Evolutionary conservation across 2,329 filamentous ascomycete species (phyloP), one percentile per base, ranked within the genome.

Genomic region (Penicillium sp.): DNA sequence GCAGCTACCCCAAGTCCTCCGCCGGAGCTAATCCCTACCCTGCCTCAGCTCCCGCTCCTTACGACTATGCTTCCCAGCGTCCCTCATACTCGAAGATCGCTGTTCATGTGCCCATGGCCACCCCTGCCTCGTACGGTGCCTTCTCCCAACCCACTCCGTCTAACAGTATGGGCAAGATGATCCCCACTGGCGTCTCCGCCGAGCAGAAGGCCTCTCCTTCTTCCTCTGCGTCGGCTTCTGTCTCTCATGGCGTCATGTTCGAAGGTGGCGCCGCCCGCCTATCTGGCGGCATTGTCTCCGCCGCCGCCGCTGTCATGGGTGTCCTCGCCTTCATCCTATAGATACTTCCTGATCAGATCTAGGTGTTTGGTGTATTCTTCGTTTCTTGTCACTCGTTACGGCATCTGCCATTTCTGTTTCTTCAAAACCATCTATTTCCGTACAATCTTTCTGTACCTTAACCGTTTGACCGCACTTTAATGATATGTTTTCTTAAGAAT

Each of bases 101-200:
- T 2, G 68, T 73, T 6, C 58, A 66, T 23, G 68, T 73, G 0
- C 68, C 69, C 19, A 50, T 55, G 49, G 60, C 60, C 4, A 61
- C 52, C 9, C 59, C 67, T 1, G 43, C 53, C 21, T 59, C 53
- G 6, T 62, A 35, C 4, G 53, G n/a, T 19, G 44, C 39, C 17
- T 69, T 68, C 55, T 54, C 67, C 63, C 58, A 62, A 70, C 60
- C 68, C 4, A 66, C 71, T 1, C 70, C 72, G 27, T 73, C 68
- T 1, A 59, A 52, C 6, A 67, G 58, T 47, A 25, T 38, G 17
- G 55, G 50, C 13, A 33, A 47, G 13, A 47, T 41, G 33, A 21
- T 79, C 19, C 81, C 80, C 29, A 73, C 72, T 45, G 79, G 80
- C 53, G 78, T 77, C n/a, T 25, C 15, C 6, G 38, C 39, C 23